phyloP scores from a whole-genome alignment of 495 filamentous ascomycete species.

The Hypoxylon fragiforme region DNA sequence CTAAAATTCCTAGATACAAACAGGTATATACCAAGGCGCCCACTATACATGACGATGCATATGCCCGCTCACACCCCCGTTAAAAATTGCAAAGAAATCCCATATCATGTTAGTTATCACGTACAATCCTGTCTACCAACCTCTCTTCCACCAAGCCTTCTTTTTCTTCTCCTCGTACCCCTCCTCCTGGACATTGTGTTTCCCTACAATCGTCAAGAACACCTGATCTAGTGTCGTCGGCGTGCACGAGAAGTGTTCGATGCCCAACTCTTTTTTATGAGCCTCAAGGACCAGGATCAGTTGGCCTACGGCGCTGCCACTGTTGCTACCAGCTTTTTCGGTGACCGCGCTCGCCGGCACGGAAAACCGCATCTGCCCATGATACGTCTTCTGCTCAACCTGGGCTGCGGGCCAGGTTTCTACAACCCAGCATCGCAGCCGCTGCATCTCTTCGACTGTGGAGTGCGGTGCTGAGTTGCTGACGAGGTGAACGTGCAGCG shows the following conservation, averaged over 20 bases:
- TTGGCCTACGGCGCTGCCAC: conserved; percentile 54
- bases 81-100: no score
- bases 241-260: conserved; percentile 79
- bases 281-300: conserved; percentile 74
- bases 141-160: conserved; percentile 35
- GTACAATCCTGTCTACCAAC: no score
- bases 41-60: no score
- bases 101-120: no score
- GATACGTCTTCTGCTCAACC: conserved; percentile 73
- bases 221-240: conserved; percentile 87
- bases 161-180: conserved; percentile 56
- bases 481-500: conserved; percentile 72
- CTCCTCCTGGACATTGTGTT: conserved; percentile 78
- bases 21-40: no score
- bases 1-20: no score
- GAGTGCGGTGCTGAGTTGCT: conserved; percentile 72
- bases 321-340: conserved; percentile 24
- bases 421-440: conserved; percentile 64
- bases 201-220: conserved; percentile 77
- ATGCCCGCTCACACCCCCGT: no score
- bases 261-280: conserved; percentile 63
- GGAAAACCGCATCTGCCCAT: conserved; percentile 80
- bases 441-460: conserved; percentile 62
- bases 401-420: conserved; percentile 58
- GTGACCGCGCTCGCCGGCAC: conserved; percentile 55